Evolutionary conservation across 2,329 filamentous ascomycete species (phyloP), one percentile per base, ranked within the genome.

Genomic region (Colletotrichum somersetense): DNA sequence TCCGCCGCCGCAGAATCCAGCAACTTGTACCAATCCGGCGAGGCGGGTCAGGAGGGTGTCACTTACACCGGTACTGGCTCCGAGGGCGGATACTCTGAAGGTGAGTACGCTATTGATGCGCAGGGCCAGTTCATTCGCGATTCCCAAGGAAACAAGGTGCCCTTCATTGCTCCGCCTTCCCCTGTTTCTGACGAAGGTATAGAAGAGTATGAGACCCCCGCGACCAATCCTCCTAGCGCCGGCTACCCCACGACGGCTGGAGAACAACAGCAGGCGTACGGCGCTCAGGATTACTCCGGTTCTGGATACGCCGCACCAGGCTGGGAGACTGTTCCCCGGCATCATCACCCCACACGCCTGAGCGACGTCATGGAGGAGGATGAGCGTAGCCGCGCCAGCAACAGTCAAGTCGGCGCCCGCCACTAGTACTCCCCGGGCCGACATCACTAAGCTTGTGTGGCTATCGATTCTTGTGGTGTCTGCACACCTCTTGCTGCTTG

Each of bases 281-380:
- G n/a, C 23, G n/a, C 11, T 10, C 78, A 78, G 52, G 92, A 94
- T 77, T 94, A 94, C 78, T 86, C 87, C 6, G 92, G 91, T 56
- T 84, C 89, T 56, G 90, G 88, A 30, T 94, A 91, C 81, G 91
- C 86, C 10, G 88, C 89, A 1, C 87, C 90, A 2, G 91, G 89
- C 20, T 97, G 94, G 93, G 93, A 96, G 74, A 83, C 84, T n/a
- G 85, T 94, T 74, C 91, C 92, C 33, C 88, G 91, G 67, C 95
- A 97, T 81, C 93, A 96, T 76, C 94, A 97, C 81, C 95, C 95
- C 0, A 97, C 95, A 11, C 86, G 95, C 68, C 85, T 97, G 74
- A 97, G 94, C 80, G 95, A 97, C 81, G 95, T 97, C 38, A 87
- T 96, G 40, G 92, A 95, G 78, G 94, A 94, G 78, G 92, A 97